A percentile compares a stretch with the other conserved stretches of the same genome.
Conservation (phyloP, 352 stramenopile species). For the Globisporangium uncinulatum region DNA sequence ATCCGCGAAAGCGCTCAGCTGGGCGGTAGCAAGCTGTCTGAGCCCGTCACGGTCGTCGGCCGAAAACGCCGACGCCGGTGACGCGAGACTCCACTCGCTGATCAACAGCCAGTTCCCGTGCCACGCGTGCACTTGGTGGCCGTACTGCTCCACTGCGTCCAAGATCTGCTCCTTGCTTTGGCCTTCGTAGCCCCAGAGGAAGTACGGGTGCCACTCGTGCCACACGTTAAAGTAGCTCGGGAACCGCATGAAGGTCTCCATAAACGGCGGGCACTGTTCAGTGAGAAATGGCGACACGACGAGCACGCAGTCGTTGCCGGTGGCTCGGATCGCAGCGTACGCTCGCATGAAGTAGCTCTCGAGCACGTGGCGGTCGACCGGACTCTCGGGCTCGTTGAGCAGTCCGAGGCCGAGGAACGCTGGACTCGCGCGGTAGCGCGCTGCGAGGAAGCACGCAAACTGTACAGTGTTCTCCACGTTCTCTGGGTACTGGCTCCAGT, state of each 20-base stretch:
- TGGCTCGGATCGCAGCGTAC: slow-evolving; percentile 49
- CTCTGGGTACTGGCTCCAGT: slow-evolving; percentile 45
- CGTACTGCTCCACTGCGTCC: slow-evolving; percentile 45
- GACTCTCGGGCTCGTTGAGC: slow-evolving; percentile 74
- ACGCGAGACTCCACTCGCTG: slow-evolving; percentile 78
- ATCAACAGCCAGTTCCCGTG: slow-evolving; percentile 70
- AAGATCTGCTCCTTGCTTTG: slow-evolving; percentile 56
- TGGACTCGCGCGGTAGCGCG: slow-evolving; percentile 30
- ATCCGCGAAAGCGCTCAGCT: slow-evolving; percentile 48
- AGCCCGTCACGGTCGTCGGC: slow-evolving; percentile 35
- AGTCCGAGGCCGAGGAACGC: slow-evolving; percentile 68
- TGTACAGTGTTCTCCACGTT: slow-evolving; percentile 68
- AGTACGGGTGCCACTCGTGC: slow-evolving; percentile 52
- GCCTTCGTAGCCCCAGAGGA: slow-evolving; percentile 57
- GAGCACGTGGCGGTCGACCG: slow-evolving; percentile 38
- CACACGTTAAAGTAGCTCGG: slow-evolving; percentile 39
- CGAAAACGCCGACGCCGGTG: slow-evolving; percentile 51
- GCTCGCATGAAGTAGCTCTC: slow-evolving; percentile 48
- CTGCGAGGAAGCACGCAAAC: slow-evolving; percentile 40
- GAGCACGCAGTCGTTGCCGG: slow-evolving; percentile 54
- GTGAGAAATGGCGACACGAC: slow-evolving; percentile 43
- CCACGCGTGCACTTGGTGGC: slow-evolving; percentile 51
- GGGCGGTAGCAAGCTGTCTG: slow-evolving; percentile 45
- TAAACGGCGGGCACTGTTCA: slow-evolving; percentile 33
- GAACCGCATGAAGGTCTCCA: slow-evolving; percentile 36